Evolutionary conservation across 1,284 basidiomycete genomes (phyloP), one percentile per base, ranked within the genome.

Genomic region (Trichosporon ovoides): DNA sequence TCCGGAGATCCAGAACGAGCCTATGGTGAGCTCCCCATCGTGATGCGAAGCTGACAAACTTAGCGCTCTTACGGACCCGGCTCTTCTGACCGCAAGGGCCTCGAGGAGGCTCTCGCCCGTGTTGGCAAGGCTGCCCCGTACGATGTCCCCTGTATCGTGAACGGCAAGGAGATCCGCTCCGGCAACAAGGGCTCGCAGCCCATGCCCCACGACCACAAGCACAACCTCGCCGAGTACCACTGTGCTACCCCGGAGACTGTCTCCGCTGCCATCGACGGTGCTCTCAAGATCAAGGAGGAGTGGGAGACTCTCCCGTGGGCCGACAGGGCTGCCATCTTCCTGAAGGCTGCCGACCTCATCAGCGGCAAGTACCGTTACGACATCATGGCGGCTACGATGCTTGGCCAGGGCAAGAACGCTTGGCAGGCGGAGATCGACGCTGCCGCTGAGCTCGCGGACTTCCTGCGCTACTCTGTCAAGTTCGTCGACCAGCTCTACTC

Each of bases 351-450:
- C 35, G 95, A 98, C 76, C 85, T 98, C 57, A 84, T 94, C 61
- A 87, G 89, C 67, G 87, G 87, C 62, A 98, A 98, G 83, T 97
- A 96, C 78, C 83, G 94, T 70, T 93, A 91, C 81, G 87, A 89
- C 79, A 82, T 99, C 55, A 84, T 98, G 80, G 96, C 96, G 33
- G 93, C 95, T 31, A 98, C 95, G 49, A 97, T 98, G 81, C 83
- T 99, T 46, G 95, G 95, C 14, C 95, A 99, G 80, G 95, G 96
- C 55, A 99, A 99, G 85, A 99, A 98, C 76, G 87, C 85, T 12
- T 98, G 95, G 95, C 95, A 99, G 80, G 96, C 95, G 20, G 95
- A 99, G 82, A 98, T 99, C 64, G 95, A 99, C 78, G 91, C 96
- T 54, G 95, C 93, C 28, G 95, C 96, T 16, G 95, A 98, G 91